Percentiles rank a stretch among this genome's conserved stretches.
phyloP scores from a whole-genome alignment of 768 basidiomycete species.

The Tulasnella sp. region DNA sequence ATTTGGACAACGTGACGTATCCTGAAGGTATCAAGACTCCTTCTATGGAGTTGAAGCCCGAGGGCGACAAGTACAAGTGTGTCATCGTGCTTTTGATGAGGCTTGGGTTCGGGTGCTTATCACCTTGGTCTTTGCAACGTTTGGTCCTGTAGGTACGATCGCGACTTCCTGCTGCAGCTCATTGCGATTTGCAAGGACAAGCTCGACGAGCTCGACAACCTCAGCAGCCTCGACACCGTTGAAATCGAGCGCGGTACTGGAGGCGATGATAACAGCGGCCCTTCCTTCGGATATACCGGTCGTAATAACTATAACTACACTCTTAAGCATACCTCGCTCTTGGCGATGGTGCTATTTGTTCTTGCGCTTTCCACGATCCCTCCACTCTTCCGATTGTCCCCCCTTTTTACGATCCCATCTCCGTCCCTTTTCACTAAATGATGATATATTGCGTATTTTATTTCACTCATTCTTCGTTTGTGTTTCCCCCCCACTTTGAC shows the following conservation, averaged over 20 bases:
- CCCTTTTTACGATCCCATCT: too few relatives aligned
- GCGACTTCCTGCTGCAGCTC: constrained; percentile 95
- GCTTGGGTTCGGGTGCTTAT: neutral
- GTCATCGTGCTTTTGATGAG: constrained; percentile 14
- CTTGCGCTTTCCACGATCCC: too few relatives aligned
- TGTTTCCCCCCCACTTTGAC: too few relatives aligned
- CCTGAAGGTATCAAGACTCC: constrained; percentile 69
- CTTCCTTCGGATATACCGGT: constrained; percentile 46
- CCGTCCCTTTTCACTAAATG: too few relatives aligned
- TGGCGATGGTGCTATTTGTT: too few relatives aligned
- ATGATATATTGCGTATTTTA: too few relatives aligned
- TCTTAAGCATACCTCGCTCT: too few relatives aligned
- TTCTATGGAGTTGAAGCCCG: constrained; percentile 81
- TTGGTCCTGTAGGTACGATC: constrained; percentile 80
- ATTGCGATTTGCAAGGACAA: constrained; percentile 92
- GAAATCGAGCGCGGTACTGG: constrained; percentile 71
- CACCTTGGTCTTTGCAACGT: constrained; percentile 42
- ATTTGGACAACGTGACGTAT: constrained; percentile 45
- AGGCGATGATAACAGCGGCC: constrained; percentile 33
- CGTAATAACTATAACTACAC: constrained; percentile 33
- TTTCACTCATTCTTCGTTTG: too few relatives aligned
- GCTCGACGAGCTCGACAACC: constrained; percentile 53
- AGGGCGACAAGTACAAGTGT: constrained; percentile 85
- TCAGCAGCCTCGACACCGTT: constrained; percentile 83
- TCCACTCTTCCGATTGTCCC: too few relatives aligned